Conservation (phyloP, 495 filamentous ascomycete genomes). For the Penicillium lagena region DNA sequence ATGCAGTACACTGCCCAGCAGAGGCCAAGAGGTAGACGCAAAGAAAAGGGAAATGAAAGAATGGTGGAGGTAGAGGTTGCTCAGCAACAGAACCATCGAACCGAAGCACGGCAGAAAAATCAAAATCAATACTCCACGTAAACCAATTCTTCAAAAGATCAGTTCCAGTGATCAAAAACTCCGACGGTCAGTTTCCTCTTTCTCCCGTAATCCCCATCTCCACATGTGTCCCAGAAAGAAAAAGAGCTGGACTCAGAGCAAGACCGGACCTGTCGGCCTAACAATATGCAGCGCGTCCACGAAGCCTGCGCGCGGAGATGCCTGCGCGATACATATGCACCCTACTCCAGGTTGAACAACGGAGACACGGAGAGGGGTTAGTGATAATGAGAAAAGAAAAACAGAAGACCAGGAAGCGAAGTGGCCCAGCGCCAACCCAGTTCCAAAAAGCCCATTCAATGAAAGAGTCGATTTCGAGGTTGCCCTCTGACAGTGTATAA, state of each 20-base stretch:
- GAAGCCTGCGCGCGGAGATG: no score
- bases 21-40: not conserved
- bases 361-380: no score
- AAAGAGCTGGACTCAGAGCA: no score
- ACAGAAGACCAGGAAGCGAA: not conserved
- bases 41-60: not conserved
- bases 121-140: slow-evolving; percentile 5
- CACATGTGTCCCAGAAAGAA: slow-evolving; percentile 1
- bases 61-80: slow-evolving; percentile 2
- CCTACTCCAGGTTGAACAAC: no score
- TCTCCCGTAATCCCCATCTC: slow-evolving; percentile 7
- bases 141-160: slow-evolving; percentile 3
- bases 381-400: not conserved
- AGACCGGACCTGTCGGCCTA: no score
- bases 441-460: slow-evolving; percentile 5
- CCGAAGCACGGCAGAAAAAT: slow-evolving; percentile 3
- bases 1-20: slow-evolving; percentile 8
- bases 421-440: slow-evolving; percentile 6
- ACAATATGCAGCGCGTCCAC: no score
- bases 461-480: slow-evolving; percentile 18
- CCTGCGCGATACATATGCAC: no score
- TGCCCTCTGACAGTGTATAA: slow-evolving; percentile 21
- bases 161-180: not conserved
- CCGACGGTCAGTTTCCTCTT: not conserved
- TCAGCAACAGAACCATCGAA: not conserved